Conservation (phyloP, 768 basidiomycete genomes). For the Panaeolus papilionaceus region DNA sequence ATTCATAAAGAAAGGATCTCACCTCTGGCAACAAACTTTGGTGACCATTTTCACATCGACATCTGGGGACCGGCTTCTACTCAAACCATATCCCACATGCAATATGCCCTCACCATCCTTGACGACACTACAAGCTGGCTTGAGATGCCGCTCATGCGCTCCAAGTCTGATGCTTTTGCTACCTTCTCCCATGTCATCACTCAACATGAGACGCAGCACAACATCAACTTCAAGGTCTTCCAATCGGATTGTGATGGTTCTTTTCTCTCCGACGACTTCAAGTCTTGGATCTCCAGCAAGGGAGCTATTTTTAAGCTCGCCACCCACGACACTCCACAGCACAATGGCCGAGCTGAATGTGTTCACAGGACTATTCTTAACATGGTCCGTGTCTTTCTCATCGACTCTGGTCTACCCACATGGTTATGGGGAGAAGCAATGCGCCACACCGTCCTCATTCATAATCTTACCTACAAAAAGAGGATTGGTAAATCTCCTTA, state of each 20-base stretch:
- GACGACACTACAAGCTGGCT: slow-evolving; percentile 12
- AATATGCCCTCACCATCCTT: slow-evolving; percentile 3
- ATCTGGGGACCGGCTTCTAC: slow-evolving; percentile 15
- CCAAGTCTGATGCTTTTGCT: slow-evolving; percentile 2
- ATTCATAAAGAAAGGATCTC: background rate
- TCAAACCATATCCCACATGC: background rate
- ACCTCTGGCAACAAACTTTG: background rate
- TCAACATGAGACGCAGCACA: background rate
- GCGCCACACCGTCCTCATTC: background rate
- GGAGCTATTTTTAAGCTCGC: slow-evolving; percentile 16
- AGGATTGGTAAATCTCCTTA: background rate
- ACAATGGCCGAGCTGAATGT: slow-evolving; percentile 16
- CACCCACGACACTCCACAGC: slow-evolving; percentile 11
- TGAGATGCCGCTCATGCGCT: background rate
- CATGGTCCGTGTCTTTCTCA: background rate
- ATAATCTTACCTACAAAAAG: background rate
- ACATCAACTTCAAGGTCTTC: background rate
- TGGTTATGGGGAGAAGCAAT: background rate
- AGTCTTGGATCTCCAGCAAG: background rate
- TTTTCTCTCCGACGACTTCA: slow-evolving; percentile 14
- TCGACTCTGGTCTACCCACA: background rate
- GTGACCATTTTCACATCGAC: slow-evolving; percentile 11
- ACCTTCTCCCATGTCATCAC: background rate
- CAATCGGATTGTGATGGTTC: slow-evolving; percentile 5
- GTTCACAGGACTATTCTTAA: slow-evolving; percentile 8